These are phyloP conservation scores for Pseudocercospora vitis DNA, from an alignment of 2,329 filamentous ascomycete species.

Conservation along the genomic window DNA sequence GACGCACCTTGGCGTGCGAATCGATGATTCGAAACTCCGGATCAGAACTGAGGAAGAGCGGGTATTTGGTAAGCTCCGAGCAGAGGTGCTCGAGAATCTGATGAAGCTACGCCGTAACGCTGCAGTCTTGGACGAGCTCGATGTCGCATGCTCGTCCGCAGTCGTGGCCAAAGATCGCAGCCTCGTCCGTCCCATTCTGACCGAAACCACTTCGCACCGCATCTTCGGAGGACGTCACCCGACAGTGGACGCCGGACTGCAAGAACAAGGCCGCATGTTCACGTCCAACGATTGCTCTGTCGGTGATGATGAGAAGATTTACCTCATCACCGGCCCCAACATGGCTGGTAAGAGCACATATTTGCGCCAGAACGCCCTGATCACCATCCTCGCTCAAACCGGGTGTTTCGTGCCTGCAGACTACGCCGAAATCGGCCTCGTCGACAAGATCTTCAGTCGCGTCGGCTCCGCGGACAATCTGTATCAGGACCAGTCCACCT, in stretches of 20 bases:
- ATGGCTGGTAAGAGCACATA: constrained; percentile 99
- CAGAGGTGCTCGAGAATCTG: constrained; percentile 75
- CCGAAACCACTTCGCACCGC: constrained; percentile 62
- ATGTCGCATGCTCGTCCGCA: constrained; percentile 85
- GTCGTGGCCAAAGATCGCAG: constrained; percentile 71
- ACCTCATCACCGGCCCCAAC: constrained; percentile 79
- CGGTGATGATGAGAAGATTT: constrained; percentile 71
- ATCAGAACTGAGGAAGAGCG: constrained; percentile 82
- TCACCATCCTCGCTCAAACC: constrained; percentile 88
- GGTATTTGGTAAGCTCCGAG: constrained; percentile 73
- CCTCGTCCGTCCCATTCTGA: constrained; percentile 72
- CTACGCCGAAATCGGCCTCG: constrained; percentile 80
- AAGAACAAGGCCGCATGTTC: constrained; percentile 76
- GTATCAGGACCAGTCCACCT: constrained; percentile 93
- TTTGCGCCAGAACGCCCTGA: constrained; percentile 89
- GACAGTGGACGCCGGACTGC: constrained; percentile 81
- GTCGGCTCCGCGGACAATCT: constrained; percentile 87
- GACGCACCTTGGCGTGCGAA: constrained; percentile 73
- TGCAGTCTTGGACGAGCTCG: constrained; percentile 86
- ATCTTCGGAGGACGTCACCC: constrained; percentile 87
- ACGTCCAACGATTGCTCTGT: constrained; percentile 83
- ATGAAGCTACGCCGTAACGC: constrained; percentile 87
- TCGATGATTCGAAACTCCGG: constrained; percentile 74
- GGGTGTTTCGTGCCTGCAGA: constrained; percentile 90
- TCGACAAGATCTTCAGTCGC: constrained; percentile 94